Evolutionary conservation across 306 rosid genomes (phyloP).

Genomic region (Glycine tomentella): DNA sequence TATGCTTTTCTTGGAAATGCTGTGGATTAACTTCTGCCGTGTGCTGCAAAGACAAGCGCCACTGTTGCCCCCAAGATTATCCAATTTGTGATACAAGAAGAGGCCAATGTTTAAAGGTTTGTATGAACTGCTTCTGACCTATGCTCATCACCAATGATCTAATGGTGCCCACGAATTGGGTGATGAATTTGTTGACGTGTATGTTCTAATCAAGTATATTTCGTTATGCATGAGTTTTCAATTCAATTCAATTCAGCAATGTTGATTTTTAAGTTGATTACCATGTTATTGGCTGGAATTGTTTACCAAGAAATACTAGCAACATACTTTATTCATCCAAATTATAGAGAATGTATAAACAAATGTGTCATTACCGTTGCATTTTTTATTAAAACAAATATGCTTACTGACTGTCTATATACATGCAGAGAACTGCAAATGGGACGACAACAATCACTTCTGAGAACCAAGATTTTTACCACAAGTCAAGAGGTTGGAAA

Average conservation of each 20-base stretch:
- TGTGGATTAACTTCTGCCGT: constrained; percentile 63
- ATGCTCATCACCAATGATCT: constrained; percentile 22
- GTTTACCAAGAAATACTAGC: background rate
- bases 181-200: constrained; percentile 16
- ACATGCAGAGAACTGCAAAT: constrained; percentile 60
- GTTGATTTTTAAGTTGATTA: constrained; percentile 1
- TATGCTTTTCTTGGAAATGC: constrained; percentile 80
- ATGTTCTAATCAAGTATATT: background rate
- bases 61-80: constrained; percentile 83
- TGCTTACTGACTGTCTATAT: constrained; percentile 38
- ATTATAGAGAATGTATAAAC: background rate
- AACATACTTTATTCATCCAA: background rate
- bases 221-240: background rate
- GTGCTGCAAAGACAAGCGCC: constrained; percentile 75
- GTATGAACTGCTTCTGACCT: constrained; percentile 33
- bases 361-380: background rate
- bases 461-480: constrained; percentile 42
- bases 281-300: background rate
- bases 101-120: constrained; percentile 77
- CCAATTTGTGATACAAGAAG: constrained; percentile 65
- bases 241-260: background rate
- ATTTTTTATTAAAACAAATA: background rate
- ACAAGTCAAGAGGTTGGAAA: constrained; percentile 52
- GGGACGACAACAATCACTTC: constrained; percentile 46
- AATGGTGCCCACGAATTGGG: constrained; percentile 6